Evolutionary conservation across 2,329 filamentous ascomycete species (phyloP), one percentile per base, ranked within the genome.

Genomic region (Simplicillium sp.): DNA sequence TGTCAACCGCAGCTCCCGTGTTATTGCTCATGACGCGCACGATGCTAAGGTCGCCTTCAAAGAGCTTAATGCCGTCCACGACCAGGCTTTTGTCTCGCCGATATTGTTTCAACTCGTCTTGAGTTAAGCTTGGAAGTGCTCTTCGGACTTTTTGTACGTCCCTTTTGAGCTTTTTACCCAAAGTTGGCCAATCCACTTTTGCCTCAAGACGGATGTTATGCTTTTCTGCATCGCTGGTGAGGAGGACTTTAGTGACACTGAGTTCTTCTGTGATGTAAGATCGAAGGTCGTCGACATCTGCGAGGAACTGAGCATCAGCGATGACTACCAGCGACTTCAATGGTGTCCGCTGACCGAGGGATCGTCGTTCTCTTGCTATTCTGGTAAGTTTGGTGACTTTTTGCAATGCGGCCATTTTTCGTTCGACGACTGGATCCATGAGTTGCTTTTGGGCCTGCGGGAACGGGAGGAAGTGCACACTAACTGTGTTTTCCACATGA

Each of bases 141-240:
- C 87, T 89, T 67, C 88, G 88, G 48, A 94, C 86, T 60, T 82
- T 84, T 52, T 82, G 77, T 34, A 84, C 82, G 54, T 94, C 86
- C 64, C 92, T 92, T 72, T 90, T 92, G 50, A 94, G 73, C 68
- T 94, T 94, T 75, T 92, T 92, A 46, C 88, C 88, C 11, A 95
- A 71, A 3, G 82, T 83, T 16, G 88, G 86, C 80, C 88, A 94
- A 60, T 95, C 87, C 8, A 86, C 87, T 37, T 75, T 75, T 7
- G 87, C 84, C 45, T 82, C 84, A 61, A 94, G 90, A 55, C 86
- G 79, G 31, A 94, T 85, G 39, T 85, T 83, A 66, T 94, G 92
- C 57, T 82, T 82, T 41, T 77, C 80, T 62, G 94, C 87, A 49
- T 94, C 84, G 12, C 75, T 80, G 5, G 84, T 87, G 42, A 94